Percentiles rank a stretch among this genome's conserved stretches.
These are phyloP conservation scores for Chlorophyllum brunneum DNA, from an alignment of 768 basidiomycete genomes.

Conservation along the genomic window DNA sequence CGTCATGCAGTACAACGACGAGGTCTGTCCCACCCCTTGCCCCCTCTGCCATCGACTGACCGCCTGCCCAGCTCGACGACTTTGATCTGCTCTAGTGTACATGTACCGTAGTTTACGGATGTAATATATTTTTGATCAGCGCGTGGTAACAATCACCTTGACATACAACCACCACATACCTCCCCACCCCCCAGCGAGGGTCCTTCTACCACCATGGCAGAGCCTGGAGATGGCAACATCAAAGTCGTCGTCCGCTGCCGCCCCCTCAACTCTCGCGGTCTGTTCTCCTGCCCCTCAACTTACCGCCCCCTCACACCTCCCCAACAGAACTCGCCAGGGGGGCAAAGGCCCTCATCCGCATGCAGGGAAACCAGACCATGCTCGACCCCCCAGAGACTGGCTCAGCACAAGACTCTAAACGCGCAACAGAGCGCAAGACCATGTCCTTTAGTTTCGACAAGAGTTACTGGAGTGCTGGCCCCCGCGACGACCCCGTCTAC, in stretches of 20 bases:
- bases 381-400: constrained; percentile 85
- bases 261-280: constrained; percentile 92
- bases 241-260: constrained; percentile 95
- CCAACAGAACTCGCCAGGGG: constrained; percentile 83
- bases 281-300: constrained; percentile 22
- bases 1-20: constrained; percentile 94
- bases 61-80: constrained; percentile 73
- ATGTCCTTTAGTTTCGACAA: constrained; percentile 96
- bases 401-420: constrained; percentile 63
- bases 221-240: constrained; percentile 83
- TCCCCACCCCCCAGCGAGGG: not conserved
- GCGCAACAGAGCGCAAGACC: constrained; percentile 85
- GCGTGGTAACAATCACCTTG: constrained; percentile 12
- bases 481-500: constrained; percentile 84
- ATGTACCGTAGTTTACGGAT: not conserved
- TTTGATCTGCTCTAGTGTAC: constrained; percentile 71
- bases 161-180: not conserved
- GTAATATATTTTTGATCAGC: not conserved
- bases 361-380: constrained; percentile 92
- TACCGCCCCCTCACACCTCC: constrained; percentile 5
- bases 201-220: constrained; percentile 72
- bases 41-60: not conserved
- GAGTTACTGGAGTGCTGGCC: constrained; percentile 94
- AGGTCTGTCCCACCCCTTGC: constrained; percentile 43
- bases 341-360: constrained; percentile 90